Base-by-base conservation (phyloP, 768 basidiomycete species). In the Lyophyllum decastes region DNA sequence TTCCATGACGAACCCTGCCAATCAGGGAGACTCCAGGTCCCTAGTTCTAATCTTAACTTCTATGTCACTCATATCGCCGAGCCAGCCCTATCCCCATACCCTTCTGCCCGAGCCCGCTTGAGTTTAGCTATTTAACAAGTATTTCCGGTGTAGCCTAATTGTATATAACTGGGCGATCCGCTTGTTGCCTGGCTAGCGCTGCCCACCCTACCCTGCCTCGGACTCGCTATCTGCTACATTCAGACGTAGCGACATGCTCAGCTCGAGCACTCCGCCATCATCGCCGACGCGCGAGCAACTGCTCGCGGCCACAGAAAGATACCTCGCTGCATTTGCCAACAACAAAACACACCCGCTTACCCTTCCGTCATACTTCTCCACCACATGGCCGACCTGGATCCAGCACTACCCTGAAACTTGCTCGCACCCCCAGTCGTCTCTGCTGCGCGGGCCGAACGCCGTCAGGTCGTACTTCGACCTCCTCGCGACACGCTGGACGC, bases 401-500 rank as follows among this genome's bases (percentile, higher is more conserved):
- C 78, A 80, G 49, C 80, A 81, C 52, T 70, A 73, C 0, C 78
- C 78, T 2, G 61, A 68, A 1, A 53, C 59, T 1, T 78, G 75
- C 58, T 62, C 72, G 1, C 62, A 73, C 53, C 73, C 76, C 5
- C 62, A 68, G 21, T 55, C 72, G 4, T 74, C 75, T 0, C 70
- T 74, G 11, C 62, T 81, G 5, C 64, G 69, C 27, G 81, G 81
- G 9, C 60, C 71, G 14, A 80, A 81, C 52, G 81, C 77, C n/a
- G 66, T 81, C 26, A 76, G 80, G 19, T 82, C 81, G 0, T 82
- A 81, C 60, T 79, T 81, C 49, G 80, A 82, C 64, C 66, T 81
- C 44, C 64, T 81, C 27, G 72, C 76, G 16, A 79, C 79, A 2
- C 73, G 81, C 61, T 82, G 76, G 74, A 70, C 66, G 4, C 75